Evolutionary conservation across 352 stramenopile genomes (phyloP).

Genomic region (Globisporangium canariense): DNA sequence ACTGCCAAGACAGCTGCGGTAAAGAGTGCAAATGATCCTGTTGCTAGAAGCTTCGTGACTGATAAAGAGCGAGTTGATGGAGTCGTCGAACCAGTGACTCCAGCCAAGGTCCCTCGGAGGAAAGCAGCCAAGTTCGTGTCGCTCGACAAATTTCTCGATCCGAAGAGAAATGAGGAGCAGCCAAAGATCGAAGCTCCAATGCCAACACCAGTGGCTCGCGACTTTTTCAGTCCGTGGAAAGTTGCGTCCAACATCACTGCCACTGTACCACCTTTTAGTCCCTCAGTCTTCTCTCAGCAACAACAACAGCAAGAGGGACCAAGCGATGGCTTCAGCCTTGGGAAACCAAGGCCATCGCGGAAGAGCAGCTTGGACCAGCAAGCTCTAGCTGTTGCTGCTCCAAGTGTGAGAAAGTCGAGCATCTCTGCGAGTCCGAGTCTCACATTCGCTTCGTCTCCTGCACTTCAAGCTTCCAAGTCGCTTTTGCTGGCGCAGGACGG

Average conservation of each 20-base stretch:
- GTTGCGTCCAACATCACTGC: not conserved
- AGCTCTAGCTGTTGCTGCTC: not conserved
- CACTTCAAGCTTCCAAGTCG: conserved; percentile 18
- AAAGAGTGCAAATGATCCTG: not conserved
- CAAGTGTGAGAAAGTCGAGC: conserved; percentile 25
- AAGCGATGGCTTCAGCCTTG: conserved; percentile 26
- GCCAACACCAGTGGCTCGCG: not conserved
- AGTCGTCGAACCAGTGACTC: not conserved
- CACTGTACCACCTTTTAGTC: not conserved
- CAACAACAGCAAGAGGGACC: not conserved
- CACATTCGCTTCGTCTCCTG: conserved; percentile 20
- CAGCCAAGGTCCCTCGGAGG: conserved; percentile 12
- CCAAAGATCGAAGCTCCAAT: conserved; percentile 10
- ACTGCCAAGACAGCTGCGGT: not conserved
- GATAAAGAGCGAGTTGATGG: not conserved
- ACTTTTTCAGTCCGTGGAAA: conserved; percentile 22
- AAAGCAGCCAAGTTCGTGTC: conserved; percentile 58
- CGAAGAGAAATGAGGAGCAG: conserved; percentile 15
- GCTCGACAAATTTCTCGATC: conserved; percentile 41
- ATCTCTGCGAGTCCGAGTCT: conserved; percentile 34
- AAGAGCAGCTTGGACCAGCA: conserved; percentile 29
- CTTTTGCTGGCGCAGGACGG: conserved; percentile 46
- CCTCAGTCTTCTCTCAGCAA: not conserved
- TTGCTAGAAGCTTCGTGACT: not conserved
- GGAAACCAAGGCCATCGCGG: conserved; percentile 18